Evolutionary conservation across 768 basidiomycete genomes (phyloP).

Genomic region (Macrolepiota fuliginosa): DNA sequence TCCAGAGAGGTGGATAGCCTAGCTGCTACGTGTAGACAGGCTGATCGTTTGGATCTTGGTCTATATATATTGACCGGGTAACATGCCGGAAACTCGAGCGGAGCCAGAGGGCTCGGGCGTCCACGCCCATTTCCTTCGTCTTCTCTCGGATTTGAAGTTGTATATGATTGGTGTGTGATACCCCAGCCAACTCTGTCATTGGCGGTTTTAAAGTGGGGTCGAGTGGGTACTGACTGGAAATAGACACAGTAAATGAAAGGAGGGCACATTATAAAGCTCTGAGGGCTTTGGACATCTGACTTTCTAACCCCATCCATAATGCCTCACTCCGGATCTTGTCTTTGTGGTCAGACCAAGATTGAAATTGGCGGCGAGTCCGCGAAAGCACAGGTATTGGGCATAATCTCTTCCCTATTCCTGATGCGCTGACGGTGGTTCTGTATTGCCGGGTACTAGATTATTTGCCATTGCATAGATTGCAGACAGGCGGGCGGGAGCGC

Average conservation of each 20-base stretch:
- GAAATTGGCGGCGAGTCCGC: slow-evolving; percentile 21
- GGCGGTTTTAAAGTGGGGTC: neutral
- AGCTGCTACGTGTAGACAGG: too few species aligned
- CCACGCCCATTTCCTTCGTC: too few species aligned
- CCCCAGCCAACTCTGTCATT: neutral
- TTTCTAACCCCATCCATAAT: neutral
- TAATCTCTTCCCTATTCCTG: neutral
- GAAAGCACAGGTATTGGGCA: slow-evolving; percentile 22
- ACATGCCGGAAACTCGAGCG: too few species aligned
- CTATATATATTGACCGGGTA: too few species aligned
- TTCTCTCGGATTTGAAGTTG: neutral
- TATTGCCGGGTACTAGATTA: slow-evolving; percentile 18
- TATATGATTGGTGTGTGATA: neutral
- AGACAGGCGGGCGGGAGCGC: slow-evolving; percentile 32
- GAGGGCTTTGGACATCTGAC: too few species aligned
- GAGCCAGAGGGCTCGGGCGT: too few species aligned
- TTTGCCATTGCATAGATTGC: slow-evolving; percentile 37
- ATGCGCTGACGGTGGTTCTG: neutral
- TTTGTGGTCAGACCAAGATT: slow-evolving; percentile 31
- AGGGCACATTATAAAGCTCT: too few species aligned
- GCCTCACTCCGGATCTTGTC: slow-evolving; percentile 26
- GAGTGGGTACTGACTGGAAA: neutral
- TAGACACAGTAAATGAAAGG: neutral
- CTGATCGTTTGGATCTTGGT: too few species aligned
- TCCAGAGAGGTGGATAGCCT: too few species aligned